Percentiles rank a stretch among this genome's conserved stretches.
Evolutionary conservation across 495 filamentous ascomycete genomes (phyloP).

Genomic region (Daldinia loculata): DNA sequence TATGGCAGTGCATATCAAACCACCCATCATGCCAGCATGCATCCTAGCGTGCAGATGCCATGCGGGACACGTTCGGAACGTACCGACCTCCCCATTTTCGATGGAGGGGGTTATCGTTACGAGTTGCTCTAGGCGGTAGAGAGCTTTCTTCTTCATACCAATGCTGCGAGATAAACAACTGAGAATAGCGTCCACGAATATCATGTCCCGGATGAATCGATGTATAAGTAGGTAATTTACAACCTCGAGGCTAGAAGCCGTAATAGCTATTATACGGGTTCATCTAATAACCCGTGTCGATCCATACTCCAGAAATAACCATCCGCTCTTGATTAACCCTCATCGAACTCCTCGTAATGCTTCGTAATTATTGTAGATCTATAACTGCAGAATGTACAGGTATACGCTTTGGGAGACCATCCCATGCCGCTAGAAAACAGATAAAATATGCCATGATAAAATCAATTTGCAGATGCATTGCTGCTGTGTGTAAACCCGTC

Average conservation of each 20-base stretch:
- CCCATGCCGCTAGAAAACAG: background rate
- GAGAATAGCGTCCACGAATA: background rate
- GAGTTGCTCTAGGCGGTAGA: background rate
- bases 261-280: background rate
- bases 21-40: background rate
- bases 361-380: background rate
- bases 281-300: background rate
- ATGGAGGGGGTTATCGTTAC: background rate
- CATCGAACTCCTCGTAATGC: background rate
- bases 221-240: background rate
- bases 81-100: slow-evolving; percentile 1
- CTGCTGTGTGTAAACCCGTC: background rate
- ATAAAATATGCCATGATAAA: background rate
- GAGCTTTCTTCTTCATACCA: background rate
- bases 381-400: background rate
- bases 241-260: background rate
- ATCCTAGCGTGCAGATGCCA: slow-evolving; percentile 3
- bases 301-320: background rate
- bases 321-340: background rate
- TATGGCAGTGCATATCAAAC: background rate
- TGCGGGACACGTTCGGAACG: background rate
- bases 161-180: background rate
- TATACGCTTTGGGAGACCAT: background rate
- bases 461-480: background rate
- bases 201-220: background rate